phyloP scores from a whole-genome alignment of 441 rosid genomes.

The Erodium chrysanthum region DNA sequence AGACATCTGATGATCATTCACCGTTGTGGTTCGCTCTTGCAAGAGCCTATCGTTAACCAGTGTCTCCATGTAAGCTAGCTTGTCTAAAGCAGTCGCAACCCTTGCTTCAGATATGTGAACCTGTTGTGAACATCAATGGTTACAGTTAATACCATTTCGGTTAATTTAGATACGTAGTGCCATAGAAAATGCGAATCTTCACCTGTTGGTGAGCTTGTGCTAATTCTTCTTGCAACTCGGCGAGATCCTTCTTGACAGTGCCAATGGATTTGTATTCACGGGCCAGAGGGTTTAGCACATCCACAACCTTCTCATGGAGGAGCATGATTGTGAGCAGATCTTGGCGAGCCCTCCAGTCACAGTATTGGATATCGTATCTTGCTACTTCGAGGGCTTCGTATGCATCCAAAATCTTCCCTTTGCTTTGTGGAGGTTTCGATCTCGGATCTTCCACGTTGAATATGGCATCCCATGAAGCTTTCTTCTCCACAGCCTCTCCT shows the following conservation, averaged over 20 bases:
- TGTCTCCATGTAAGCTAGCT: slow-evolving; percentile 83
- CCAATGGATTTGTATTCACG: slow-evolving; percentile 87
- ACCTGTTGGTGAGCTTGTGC: slow-evolving; percentile 83
- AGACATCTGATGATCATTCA: slow-evolving; percentile 29
- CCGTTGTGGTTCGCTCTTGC: slow-evolving; percentile 40
- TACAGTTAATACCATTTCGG: neutral
- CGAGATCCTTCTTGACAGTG: slow-evolving; percentile 79
- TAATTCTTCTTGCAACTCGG: slow-evolving; percentile 69
- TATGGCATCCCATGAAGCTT: slow-evolving; percentile 51
- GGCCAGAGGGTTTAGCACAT: slow-evolving; percentile 83
- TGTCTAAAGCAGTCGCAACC: slow-evolving; percentile 74
- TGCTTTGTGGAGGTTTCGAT: slow-evolving; percentile 60
- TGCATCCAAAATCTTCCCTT: slow-evolving; percentile 77
- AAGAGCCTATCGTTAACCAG: slow-evolving; percentile 74
- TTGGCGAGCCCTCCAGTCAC: slow-evolving; percentile 93
- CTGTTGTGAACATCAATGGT: slow-evolving; percentile 30
- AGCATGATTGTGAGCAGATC: slow-evolving; percentile 81
- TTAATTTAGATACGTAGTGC: neutral
- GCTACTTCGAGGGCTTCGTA: slow-evolving; percentile 87
- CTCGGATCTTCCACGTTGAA: slow-evolving; percentile 93
- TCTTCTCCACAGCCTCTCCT: slow-evolving; percentile 15
- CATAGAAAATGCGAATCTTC: neutral
- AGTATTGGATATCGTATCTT: slow-evolving; percentile 72
- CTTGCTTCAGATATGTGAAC: slow-evolving; percentile 93
- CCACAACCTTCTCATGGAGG: slow-evolving; percentile 92